Percentiles rank a stretch among this genome's conserved stretches.
phyloP scores from a whole-genome alignment of 805 yeast genomes.

The Metschnikowia colocasiae region DNA sequence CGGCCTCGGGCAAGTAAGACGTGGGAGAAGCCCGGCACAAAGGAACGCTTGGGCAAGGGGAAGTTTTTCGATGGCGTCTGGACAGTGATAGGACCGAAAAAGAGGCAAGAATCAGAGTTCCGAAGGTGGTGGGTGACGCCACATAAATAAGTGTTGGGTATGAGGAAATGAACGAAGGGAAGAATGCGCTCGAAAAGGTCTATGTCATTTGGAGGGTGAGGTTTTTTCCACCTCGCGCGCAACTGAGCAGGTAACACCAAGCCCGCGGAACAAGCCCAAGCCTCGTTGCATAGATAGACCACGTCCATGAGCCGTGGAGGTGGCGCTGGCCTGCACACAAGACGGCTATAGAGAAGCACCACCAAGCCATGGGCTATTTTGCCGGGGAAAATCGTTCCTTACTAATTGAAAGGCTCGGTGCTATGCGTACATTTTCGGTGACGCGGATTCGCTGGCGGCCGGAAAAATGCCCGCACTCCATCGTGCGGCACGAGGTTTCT shows the following conservation, averaged over 20 bases:
- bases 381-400: too few relatives aligned
- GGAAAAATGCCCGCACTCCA: not conserved
- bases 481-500: not conserved
- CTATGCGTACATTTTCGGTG: not conserved
- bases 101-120: not conserved
- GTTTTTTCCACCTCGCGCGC: slow-evolving; percentile 1
- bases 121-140: not conserved
- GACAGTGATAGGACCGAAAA: not conserved
- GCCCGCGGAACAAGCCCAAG: not conserved
- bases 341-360: too few relatives aligned
- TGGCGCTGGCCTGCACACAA: too few relatives aligned
- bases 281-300: not conserved
- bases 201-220: not conserved
- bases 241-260: not conserved
- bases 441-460: not conserved
- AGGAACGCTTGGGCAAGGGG: not conserved
- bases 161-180: not conserved
- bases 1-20: not conserved
- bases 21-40: not conserved
- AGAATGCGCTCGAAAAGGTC: not conserved
- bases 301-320: too few relatives aligned
- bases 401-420: too few relatives aligned
- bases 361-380: too few relatives aligned
- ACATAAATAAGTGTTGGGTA: not conserved
- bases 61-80: not conserved